Evolutionary conservation across 2,329 filamentous ascomycete species (phyloP).

Genomic region (Torrubiella hemipterigena): DNA sequence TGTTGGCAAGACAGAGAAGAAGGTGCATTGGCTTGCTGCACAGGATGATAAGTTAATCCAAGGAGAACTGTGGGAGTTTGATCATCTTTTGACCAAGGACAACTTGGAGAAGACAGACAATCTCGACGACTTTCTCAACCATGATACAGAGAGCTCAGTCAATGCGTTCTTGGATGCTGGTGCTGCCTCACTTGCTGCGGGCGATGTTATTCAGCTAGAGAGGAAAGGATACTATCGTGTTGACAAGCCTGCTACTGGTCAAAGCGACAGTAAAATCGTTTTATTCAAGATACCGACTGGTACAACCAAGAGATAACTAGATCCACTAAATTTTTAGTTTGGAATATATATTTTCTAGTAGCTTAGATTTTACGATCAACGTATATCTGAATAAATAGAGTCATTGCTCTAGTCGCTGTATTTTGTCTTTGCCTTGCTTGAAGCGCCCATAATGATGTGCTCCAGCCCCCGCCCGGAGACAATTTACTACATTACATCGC

Average conservation of each 20-base stretch:
- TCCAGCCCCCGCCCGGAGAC: no score
- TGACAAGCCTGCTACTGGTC: constrained; percentile 26
- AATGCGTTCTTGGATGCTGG: constrained; percentile 66
- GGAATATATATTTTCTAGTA: no score
- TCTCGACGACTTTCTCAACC: constrained; percentile 65
- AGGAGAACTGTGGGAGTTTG: constrained; percentile 17
- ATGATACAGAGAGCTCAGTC: constrained; percentile 56
- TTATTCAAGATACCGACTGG: not conserved
- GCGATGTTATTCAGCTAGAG: constrained; percentile 83
- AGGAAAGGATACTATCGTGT: constrained; percentile 75
- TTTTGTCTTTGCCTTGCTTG: no score
- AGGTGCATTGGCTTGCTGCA: constrained; percentile 4
- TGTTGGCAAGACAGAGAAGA: constrained; percentile 83
- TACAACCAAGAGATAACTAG: no score
- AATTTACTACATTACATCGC: no score
- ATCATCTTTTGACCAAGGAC: constrained; percentile 81
- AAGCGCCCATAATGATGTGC: no score
- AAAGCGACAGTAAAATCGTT: not conserved
- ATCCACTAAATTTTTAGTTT: no score
- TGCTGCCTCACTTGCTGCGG: constrained; percentile 57
- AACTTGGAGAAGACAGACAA: constrained; percentile 72
- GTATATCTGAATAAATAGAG: no score
- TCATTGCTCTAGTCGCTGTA: no score
- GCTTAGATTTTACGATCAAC: no score
- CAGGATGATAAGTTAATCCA: not conserved